Conservation (phyloP, 2,329 filamentous ascomycete species). For the Cercospora janseana region DNA sequence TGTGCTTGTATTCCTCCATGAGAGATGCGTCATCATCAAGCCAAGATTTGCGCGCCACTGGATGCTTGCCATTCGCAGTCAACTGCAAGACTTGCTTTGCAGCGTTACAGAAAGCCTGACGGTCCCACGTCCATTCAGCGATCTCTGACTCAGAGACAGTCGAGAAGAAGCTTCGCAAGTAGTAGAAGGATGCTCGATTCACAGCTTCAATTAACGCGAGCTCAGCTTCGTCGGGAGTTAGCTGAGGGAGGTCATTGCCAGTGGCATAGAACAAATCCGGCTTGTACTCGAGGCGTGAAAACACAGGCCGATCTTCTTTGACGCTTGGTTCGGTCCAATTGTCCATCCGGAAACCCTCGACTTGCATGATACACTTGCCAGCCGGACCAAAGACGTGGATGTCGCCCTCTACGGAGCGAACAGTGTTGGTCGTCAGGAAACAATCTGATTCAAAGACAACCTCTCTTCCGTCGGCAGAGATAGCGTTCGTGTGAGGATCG, state of each 20-base stretch:
- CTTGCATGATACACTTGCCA: slow-evolving; percentile 15
- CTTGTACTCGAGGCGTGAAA: slow-evolving; percentile 20
- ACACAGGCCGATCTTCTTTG: slow-evolving; percentile 20
- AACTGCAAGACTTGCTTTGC: slow-evolving; percentile 13
- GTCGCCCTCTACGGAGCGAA: slow-evolving; percentile 22
- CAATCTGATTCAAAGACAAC: slow-evolving; percentile 23
- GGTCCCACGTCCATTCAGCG: slow-evolving; percentile 23
- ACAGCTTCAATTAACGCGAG: slow-evolving; percentile 20
- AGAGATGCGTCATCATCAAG: slow-evolving; percentile 16
- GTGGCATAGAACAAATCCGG: slow-evolving; percentile 22
- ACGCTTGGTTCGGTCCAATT: slow-evolving; percentile 19
- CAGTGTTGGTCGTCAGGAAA: slow-evolving; percentile 22
- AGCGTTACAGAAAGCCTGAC: slow-evolving; percentile 20
- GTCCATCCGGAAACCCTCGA: slow-evolving; percentile 25
- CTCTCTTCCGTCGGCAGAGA: slow-evolving; percentile 30
- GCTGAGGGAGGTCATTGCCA: slow-evolving; percentile 15
- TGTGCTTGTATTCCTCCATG: slow-evolving; percentile 21
- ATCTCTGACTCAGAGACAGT: slow-evolving; percentile 14
- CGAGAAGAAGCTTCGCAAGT: slow-evolving; percentile 20
- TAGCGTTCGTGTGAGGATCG: slow-evolving; percentile 15
- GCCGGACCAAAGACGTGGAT: slow-evolving; percentile 28
- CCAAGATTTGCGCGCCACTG: slow-evolving; percentile 14
- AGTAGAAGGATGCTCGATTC: slow-evolving; percentile 22
- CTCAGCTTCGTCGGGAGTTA: slow-evolving; percentile 16
- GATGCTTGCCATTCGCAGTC: slow-evolving; percentile 19